Conservation (phyloP, 2,329 filamentous ascomycete species). For the Monosporascus sp. region DNA sequence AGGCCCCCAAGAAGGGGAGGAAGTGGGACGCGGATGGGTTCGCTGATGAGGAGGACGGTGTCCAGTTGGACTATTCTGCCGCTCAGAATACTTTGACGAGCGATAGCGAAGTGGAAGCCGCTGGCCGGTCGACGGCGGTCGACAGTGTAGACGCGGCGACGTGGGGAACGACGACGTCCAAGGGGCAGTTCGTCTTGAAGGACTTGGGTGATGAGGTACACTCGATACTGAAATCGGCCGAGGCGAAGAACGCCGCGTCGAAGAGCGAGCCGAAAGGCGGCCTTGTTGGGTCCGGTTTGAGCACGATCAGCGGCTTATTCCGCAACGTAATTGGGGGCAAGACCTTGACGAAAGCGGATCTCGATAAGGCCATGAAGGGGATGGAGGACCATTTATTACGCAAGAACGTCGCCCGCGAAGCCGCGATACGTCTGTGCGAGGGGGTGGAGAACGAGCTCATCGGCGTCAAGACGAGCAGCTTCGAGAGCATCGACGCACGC, state of each 20-base stretch:
- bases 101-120: slow-evolving; percentile 47
- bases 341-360: slow-evolving; percentile 79
- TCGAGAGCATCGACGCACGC: slow-evolving; percentile 81
- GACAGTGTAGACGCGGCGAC: slow-evolving; percentile 72
- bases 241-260: slow-evolving; percentile 52
- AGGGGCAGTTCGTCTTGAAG: slow-evolving; percentile 90
- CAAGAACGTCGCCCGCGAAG: slow-evolving; percentile 96
- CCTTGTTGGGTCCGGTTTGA: slow-evolving; percentile 73
- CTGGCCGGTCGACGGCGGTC: slow-evolving; percentile 52
- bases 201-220: slow-evolving; percentile 93
- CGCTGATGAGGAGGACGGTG: slow-evolving; percentile 75
- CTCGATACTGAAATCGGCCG: slow-evolving; percentile 77
- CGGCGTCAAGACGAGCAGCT: slow-evolving; percentile 85
- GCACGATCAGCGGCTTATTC: slow-evolving; percentile 82
- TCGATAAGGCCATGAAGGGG: slow-evolving; percentile 86
- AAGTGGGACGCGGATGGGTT: slow-evolving; percentile 89
- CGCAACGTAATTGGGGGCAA: slow-evolving; percentile 94
- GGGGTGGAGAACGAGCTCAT: slow-evolving; percentile 86
- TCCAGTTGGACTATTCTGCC: slow-evolving; percentile 86
- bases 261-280: slow-evolving; percentile 50
- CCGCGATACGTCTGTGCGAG: slow-evolving; percentile 83
- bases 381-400: slow-evolving; percentile 93
- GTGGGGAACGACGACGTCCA: slow-evolving; percentile 79
- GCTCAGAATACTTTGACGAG: slow-evolving; percentile 42
- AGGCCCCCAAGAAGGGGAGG: slow-evolving; percentile 72